Conservation (phyloP, 2,329 filamentous ascomycete species). For the Colletotrichum agaves region DNA sequence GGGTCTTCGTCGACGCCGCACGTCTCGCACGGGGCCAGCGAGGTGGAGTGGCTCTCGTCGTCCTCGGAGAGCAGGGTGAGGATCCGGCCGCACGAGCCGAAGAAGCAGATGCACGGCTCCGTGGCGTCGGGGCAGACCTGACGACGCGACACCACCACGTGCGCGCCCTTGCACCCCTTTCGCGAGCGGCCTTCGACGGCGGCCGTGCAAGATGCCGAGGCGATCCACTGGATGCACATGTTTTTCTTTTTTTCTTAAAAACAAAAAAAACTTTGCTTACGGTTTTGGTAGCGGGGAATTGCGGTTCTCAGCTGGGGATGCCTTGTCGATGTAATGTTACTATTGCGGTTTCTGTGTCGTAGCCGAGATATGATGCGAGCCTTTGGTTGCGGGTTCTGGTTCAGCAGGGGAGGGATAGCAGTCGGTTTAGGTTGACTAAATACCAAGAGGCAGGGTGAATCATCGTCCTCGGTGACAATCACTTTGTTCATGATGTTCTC, state of each 20-base stretch:
- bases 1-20: constrained; percentile 24
- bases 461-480: not conserved
- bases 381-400: not conserved
- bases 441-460: not conserved
- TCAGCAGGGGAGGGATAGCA: not conserved
- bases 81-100: constrained; percentile 25
- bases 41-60: not conserved
- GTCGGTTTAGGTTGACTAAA: not conserved
- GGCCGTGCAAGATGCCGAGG: constrained; percentile 20
- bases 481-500: not conserved
- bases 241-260: too few species aligned
- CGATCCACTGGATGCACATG: constrained; percentile 35
- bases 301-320: not conserved
- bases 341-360: not conserved
- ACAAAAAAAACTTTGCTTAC: too few species aligned
- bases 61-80: not conserved
- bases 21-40: constrained; percentile 5
- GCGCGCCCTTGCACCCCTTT: constrained; percentile 12
- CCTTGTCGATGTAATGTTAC: constrained; percentile 1
- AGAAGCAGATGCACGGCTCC: constrained; percentile 25
- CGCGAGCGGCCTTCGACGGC: not conserved
- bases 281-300: not conserved
- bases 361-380: not conserved
- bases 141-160: constrained; percentile 24
- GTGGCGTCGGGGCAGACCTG: constrained; percentile 2